phyloP scores from a whole-genome alignment of 2,329 filamentous ascomycete species.

The Aphanocladium album region DNA sequence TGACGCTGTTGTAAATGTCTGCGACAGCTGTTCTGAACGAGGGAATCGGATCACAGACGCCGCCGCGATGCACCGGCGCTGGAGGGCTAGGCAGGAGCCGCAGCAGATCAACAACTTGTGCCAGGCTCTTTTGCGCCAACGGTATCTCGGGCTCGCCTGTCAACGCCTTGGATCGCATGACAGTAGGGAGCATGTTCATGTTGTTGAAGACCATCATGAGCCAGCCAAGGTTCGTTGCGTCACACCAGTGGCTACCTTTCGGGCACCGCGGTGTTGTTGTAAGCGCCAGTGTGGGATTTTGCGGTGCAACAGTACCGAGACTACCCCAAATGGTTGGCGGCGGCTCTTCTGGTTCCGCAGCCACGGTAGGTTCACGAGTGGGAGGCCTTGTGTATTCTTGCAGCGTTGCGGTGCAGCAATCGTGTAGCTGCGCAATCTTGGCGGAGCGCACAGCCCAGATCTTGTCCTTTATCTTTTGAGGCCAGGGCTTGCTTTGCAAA shows the following conservation, averaged over 20 bases:
- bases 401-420: slow-evolving; percentile 38
- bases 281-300: slow-evolving; percentile 23
- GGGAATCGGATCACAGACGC: slow-evolving; percentile 46
- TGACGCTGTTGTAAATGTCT: slow-evolving; percentile 47
- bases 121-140: slow-evolving; percentile 35
- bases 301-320: slow-evolving; percentile 16
- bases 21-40: slow-evolving; percentile 42
- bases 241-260: slow-evolving; percentile 45
- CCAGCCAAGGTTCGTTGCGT: slow-evolving; percentile 50
- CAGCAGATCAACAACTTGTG: slow-evolving; percentile 40
- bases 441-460: slow-evolving; percentile 44
- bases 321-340: slow-evolving; percentile 19
- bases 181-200: slow-evolving; percentile 37
- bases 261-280: slow-evolving; percentile 42
- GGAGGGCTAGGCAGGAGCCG: slow-evolving; percentile 40
- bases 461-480: slow-evolving; percentile 41
- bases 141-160: slow-evolving; percentile 17
- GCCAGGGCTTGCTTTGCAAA: slow-evolving; percentile 40
- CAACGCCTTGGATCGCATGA: slow-evolving; percentile 26
- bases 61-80: slow-evolving; percentile 33
- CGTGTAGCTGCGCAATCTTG: slow-evolving; percentile 46
- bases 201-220: slow-evolving; percentile 48
- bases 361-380: slow-evolving; percentile 18
- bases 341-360: slow-evolving; percentile 16
- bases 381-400: slow-evolving; percentile 40